Evolutionary conservation across 129 eudicot species (phyloP).

Genomic region (Deinandra increscens): DNA sequence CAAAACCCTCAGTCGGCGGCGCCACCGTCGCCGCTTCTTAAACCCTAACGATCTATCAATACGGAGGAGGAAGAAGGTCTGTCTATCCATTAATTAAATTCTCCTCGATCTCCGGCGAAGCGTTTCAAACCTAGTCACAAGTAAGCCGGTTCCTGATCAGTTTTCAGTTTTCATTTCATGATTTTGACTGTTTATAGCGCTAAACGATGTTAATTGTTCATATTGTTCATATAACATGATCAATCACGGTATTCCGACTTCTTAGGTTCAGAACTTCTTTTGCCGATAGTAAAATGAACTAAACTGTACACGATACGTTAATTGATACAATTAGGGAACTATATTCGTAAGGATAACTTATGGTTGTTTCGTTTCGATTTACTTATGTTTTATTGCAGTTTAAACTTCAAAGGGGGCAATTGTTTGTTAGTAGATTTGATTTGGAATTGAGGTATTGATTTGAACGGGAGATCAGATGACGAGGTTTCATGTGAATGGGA

Average conservation of each 20-base stretch:
- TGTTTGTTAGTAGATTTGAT: slow-evolving; percentile 11
- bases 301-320: neutral
- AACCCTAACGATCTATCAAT: slow-evolving; percentile 23
- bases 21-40: slow-evolving; percentile 11
- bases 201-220: neutral
- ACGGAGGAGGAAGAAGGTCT: neutral
- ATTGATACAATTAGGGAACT: neutral
- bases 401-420: neutral
- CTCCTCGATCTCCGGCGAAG: slow-evolving; percentile 18
- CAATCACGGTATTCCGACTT: slow-evolving; percentile 7
- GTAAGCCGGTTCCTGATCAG: slow-evolving; percentile 21
- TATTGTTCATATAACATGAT: neutral
- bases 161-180: neutral
- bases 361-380: slow-evolving; percentile 16
- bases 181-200: neutral
- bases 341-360: neutral
- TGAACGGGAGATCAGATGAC: slow-evolving; percentile 49
- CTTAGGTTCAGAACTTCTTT: neutral
- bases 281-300: neutral
- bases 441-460: neutral
- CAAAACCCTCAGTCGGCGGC: slow-evolving; percentile 21
- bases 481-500: slow-evolving; percentile 69
- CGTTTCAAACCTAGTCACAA: slow-evolving; percentile 24
- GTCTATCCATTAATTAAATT: neutral
- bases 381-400: slow-evolving; percentile 21